These are phyloP conservation scores for Fraxinus latifolia DNA, from an alignment of 305 asterid genomes.

Conservation along the genomic window DNA sequence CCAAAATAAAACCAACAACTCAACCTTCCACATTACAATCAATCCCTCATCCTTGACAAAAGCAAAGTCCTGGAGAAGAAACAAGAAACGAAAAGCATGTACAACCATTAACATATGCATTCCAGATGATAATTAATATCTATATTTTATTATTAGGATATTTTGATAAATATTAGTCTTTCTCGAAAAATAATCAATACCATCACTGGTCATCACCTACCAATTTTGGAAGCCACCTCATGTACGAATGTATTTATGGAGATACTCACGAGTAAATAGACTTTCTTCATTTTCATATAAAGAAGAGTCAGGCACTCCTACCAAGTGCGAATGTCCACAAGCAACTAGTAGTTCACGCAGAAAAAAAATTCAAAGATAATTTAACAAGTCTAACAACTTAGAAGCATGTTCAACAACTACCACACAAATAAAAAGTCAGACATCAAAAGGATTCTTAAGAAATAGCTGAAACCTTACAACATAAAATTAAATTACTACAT, in stretches of 20 bases:
- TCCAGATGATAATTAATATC: constrained; percentile 3
- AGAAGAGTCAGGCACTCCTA: not conserved
- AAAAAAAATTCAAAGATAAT: not conserved
- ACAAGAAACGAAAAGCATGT: not conserved
- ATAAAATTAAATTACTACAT: not conserved
- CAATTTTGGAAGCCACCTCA: not conserved
- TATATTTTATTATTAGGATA: not conserved
- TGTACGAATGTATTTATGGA: not conserved
- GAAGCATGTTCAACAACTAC: not conserved
- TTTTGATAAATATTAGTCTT: not conserved
- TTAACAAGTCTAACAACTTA: not conserved
- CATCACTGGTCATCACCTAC: not conserved
- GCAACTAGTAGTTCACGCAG: not conserved
- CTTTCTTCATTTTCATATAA: not conserved
- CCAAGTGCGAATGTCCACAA: not conserved
- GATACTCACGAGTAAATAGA: not conserved
- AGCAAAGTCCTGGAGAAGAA: constrained; percentile 7
- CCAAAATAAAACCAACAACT: not conserved
- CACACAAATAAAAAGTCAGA: not conserved
- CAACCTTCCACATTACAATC: not conserved
- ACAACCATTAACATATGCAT: not conserved
- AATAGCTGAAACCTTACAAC: not conserved
- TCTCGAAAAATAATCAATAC: not conserved
- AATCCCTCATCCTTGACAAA: not conserved
- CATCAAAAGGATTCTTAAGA: not conserved